Evolutionary conservation across 2,329 filamentous ascomycete species (phyloP).

Genomic region (Xylariales sp.): DNA sequence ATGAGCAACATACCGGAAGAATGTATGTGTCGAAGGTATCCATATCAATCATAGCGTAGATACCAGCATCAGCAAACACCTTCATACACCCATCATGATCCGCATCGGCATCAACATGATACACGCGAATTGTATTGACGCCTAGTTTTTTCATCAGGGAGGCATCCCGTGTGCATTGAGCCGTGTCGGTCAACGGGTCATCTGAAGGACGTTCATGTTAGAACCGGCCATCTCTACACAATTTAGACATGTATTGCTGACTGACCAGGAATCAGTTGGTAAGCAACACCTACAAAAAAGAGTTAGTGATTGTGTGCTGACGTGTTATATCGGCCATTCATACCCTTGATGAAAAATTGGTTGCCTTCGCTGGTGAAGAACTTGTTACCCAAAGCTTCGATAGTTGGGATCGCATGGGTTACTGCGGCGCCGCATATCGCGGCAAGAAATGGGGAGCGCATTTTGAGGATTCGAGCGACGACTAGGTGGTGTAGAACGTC

Average conservation of each 20-base stretch:
- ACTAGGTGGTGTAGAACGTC: conserved; percentile 15
- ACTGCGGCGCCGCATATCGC: conserved; percentile 52
- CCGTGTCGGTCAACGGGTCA: conserved; percentile 80
- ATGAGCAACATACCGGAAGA: conserved; percentile 61
- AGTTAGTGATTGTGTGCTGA: conserved; percentile 25
- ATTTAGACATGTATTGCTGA: conserved; percentile 22
- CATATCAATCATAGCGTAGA: conserved; percentile 87
- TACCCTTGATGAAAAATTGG: conserved; percentile 88
- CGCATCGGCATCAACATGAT: conserved; percentile 79
- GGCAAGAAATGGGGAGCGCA: conserved; percentile 54
- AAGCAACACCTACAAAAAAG: conserved; percentile 72
- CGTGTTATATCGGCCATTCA: conserved; percentile 21
- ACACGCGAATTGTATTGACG: conserved; percentile 86
- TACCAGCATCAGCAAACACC: conserved; percentile 80
- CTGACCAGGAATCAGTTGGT: conserved; percentile 65
- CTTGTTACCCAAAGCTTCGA: conserved; percentile 76
- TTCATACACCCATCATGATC: conserved; percentile 85
- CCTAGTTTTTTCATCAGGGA: conserved; percentile 82
- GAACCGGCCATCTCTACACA: background rate
- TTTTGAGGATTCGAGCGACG: conserved; percentile 42
- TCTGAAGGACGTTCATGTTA: conserved; percentile 51
- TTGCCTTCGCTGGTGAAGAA: conserved; percentile 85
- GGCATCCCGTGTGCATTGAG: conserved; percentile 82
- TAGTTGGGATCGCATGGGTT: conserved; percentile 58
- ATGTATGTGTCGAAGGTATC: conserved; percentile 80